Conservation (phyloP, 768 basidiomycete species). For the Leucocoprinus birnbaumii region DNA sequence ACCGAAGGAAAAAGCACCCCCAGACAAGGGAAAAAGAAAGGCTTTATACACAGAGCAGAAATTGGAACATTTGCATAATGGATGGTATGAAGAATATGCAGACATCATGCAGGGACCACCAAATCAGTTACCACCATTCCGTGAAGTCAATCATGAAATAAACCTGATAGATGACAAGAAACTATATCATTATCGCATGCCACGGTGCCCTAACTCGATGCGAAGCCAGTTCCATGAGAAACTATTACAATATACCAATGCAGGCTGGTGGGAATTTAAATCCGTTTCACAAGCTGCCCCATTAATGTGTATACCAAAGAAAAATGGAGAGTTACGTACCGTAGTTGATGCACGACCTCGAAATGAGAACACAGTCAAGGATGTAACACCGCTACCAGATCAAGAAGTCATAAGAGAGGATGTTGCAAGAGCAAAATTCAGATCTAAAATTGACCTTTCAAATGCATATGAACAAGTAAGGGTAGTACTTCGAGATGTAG, state of each 20-base stretch:
- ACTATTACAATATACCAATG: constrained; percentile 15
- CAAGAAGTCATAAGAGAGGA: constrained; percentile 29
- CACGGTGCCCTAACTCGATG: constrained; percentile 2
- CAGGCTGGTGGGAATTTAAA: constrained; percentile 32
- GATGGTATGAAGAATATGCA: constrained; percentile 18
- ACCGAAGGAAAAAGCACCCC: neutral
- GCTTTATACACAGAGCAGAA: neutral
- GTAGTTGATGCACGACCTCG: too few species aligned
- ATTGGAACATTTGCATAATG: neutral
- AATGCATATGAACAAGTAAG: constrained; percentile 41
- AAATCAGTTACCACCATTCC: constrained; percentile 26
- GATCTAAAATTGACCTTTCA: constrained; percentile 33
- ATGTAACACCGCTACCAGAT: constrained; percentile 38
- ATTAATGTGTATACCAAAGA: constrained; percentile 25
- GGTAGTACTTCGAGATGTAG: constrained; percentile 23
- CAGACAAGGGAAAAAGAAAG: neutral
- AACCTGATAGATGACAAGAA: constrained; percentile 27
- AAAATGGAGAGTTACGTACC: constrained; percentile 5
- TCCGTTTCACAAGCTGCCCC: constrained; percentile 25
- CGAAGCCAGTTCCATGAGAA: neutral
- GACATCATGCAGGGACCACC: constrained; percentile 23
- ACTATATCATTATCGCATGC: constrained; percentile 26
- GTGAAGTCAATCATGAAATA: constrained; percentile 36
- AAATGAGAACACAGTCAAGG: constrained; percentile 31
- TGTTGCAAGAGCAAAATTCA: constrained; percentile 26